Conservation (phyloP, 352 stramenopile species). For the Phytopythium ostracodes region DNA sequence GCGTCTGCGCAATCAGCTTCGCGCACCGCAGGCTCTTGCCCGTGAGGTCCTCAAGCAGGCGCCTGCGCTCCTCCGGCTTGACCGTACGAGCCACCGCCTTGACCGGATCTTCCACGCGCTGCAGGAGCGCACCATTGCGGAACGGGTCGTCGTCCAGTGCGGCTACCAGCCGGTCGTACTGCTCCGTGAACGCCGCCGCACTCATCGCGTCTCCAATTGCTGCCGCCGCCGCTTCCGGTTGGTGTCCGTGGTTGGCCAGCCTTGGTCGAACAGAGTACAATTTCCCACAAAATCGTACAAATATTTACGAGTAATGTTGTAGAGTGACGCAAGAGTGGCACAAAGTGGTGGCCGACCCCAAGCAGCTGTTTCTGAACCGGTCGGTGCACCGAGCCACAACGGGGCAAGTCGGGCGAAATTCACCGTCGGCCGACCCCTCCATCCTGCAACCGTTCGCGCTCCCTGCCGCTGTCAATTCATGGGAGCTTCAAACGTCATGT, state of each 20-base stretch:
- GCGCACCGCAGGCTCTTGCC: constrained; percentile 68
- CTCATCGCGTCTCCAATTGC: not conserved
- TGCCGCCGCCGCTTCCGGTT: not conserved
- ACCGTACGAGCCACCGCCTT: constrained; percentile 18
- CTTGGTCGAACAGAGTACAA: not conserved
- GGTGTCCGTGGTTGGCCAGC: not conserved
- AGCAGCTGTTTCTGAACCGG: too few relatives aligned
- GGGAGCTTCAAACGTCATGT: too few relatives aligned
- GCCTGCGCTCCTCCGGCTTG: constrained; percentile 24
- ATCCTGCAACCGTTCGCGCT: too few relatives aligned
- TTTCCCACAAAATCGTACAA: not conserved
- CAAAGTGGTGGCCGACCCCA: too few relatives aligned
- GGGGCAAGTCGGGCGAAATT: too few relatives aligned
- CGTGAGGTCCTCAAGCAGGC: constrained; percentile 34
- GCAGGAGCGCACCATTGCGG: constrained; percentile 18
- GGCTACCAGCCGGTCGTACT: constrained; percentile 60
- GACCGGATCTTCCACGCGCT: constrained; percentile 34
- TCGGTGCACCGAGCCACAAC: too few relatives aligned
- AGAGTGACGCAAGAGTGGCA: not conserved
- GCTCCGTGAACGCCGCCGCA: constrained; percentile 17
- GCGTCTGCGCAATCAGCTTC: constrained; percentile 70
- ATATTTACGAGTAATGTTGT: not conserved
- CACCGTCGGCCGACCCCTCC: too few relatives aligned
- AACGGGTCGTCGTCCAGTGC: constrained; percentile 61
- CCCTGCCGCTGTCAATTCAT: too few relatives aligned